phyloP scores from a whole-genome alignment of 2,329 filamentous ascomycete genomes.

The Zymoseptoria brevis region DNA sequence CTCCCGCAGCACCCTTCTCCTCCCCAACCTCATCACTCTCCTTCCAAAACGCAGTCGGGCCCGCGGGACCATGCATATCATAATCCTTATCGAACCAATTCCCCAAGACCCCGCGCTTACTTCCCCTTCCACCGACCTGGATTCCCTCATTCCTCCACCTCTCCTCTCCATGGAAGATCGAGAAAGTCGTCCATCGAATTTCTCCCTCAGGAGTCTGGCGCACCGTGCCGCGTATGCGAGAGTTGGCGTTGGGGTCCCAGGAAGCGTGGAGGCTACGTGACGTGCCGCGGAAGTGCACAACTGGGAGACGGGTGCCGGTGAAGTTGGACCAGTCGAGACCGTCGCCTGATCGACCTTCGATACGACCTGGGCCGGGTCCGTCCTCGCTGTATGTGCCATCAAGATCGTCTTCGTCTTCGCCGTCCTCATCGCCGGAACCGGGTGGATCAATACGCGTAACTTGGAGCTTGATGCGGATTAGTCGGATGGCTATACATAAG shows the following conservation, averaged over 20 bases:
- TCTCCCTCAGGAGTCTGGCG: constrained; percentile 61
- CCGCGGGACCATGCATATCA: constrained; percentile 60
- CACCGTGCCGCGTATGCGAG: constrained; percentile 56
- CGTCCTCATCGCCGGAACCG: constrained; percentile 45
- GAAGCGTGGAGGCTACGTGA: constrained; percentile 55
- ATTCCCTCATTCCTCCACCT: constrained; percentile 71
- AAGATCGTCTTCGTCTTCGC: constrained; percentile 17
- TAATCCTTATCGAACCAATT: constrained; percentile 75
- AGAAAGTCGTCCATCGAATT: constrained; percentile 65
- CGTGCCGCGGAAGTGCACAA: constrained; percentile 60
- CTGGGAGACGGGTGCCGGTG: constrained; percentile 40
- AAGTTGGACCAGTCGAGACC: constrained; percentile 25
- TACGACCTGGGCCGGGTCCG: not conserved
- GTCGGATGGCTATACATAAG: constrained; percentile 46
- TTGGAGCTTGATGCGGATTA: constrained; percentile 61
- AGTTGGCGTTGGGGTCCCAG: constrained; percentile 63
- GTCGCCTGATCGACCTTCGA: constrained; percentile 3
- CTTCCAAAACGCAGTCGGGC: constrained; percentile 74
- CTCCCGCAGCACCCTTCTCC: constrained; percentile 14
- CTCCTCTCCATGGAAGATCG: constrained; percentile 56
- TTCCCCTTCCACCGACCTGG: constrained; percentile 60
- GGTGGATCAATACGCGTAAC: constrained; percentile 54
- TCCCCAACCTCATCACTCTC: constrained; percentile 45
- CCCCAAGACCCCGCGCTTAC: constrained; percentile 61
- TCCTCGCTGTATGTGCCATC: not conserved